A percentile compares a stretch with the other conserved stretches of the same genome.
Evolutionary conservation across 345 rosid species (phyloP).

Genomic region (Punica granatum): DNA sequence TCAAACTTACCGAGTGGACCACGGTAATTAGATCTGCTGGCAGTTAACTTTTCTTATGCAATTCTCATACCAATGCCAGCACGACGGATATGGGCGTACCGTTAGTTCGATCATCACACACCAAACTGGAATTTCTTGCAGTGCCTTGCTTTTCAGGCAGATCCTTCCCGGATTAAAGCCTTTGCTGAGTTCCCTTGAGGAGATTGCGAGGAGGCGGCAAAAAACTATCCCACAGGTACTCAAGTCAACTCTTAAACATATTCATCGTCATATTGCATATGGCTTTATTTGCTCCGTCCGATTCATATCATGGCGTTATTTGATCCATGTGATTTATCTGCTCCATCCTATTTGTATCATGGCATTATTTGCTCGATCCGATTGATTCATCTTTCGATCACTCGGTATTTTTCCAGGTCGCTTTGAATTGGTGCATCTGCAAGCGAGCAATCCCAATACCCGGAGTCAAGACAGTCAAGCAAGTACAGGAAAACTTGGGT

Average conservation of each 20-base stretch:
- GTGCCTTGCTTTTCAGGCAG: conserved; percentile 67
- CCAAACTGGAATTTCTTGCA: conserved; percentile 16
- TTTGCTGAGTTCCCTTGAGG: conserved; percentile 37
- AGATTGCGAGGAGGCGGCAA: conserved; percentile 47
- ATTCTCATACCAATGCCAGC: too few relatives aligned
- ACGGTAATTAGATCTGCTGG: conserved; percentile 29
- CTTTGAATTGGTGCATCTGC: conserved; percentile 91
- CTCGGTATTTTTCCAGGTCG: conserved; percentile 39
- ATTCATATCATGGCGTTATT: too few relatives aligned
- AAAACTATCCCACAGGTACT: conserved; percentile 67
- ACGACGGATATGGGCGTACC: too few relatives aligned
- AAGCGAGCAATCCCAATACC: conserved; percentile 87
- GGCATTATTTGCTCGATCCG: background rate
- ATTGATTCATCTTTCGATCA: background rate
- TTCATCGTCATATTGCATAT: background rate
- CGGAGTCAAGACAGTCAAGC: conserved; percentile 65
- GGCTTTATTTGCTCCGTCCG: background rate
- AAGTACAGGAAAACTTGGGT: conserved; percentile 78
- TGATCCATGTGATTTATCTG: too few relatives aligned
- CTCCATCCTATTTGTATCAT: background rate
- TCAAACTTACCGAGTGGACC: conserved; percentile 71
- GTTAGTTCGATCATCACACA: too few relatives aligned
- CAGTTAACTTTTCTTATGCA: background rate
- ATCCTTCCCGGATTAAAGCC: conserved; percentile 83
- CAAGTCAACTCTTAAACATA: background rate